These are phyloP conservation scores for Fusarium pseudonygamai DNA, from an alignment of 2,329 filamentous ascomycete genomes.

Conservation along the genomic window DNA sequence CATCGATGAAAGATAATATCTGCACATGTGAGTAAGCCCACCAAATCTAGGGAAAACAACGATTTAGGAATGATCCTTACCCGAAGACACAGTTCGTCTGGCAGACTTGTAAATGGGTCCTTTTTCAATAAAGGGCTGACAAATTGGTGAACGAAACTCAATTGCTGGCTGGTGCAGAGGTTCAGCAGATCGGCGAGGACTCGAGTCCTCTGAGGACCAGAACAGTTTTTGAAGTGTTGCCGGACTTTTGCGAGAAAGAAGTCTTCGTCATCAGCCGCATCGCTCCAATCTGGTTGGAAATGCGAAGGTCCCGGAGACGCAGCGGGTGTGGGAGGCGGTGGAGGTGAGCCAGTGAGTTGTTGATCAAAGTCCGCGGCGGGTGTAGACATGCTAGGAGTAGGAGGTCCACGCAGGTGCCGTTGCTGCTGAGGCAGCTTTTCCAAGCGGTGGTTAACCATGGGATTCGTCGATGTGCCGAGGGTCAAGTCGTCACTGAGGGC, in stretches of 20 bases:
- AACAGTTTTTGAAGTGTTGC: conserved; percentile 81
- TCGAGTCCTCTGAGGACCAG: conserved; percentile 78
- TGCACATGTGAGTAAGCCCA: conserved; percentile 49
- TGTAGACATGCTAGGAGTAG: conserved; percentile 73
- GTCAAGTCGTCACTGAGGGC: conserved; percentile 66
- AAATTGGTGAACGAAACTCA: conserved; percentile 96
- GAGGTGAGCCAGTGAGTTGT: conserved; percentile 68
- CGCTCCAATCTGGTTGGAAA: conserved; percentile 76
- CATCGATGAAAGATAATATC: conserved; percentile 97
- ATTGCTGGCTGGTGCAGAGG: conserved; percentile 91
- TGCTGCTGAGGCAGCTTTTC: conserved; percentile 59
- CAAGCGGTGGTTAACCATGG: conserved; percentile 56
- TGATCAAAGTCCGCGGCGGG: conserved; percentile 71
- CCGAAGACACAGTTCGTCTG: conserved; percentile 90
- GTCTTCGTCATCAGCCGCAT: conserved; percentile 82
- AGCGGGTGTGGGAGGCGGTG: conserved; percentile 71
- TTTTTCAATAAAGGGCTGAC: conserved; percentile 95
- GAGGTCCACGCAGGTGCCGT: conserved; percentile 63
- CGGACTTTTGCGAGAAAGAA: conserved; percentile 82
- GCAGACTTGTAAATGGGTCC: conserved; percentile 91
- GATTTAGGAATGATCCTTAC: conserved; percentile 61
- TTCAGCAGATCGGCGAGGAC: conserved; percentile 90
- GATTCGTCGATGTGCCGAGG: conserved; percentile 59
- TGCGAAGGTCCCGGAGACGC: conserved; percentile 71
- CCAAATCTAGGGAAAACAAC: not conserved